Evolutionary conservation across 805 yeast species (phyloP), one percentile per base, ranked within the genome.

Genomic region (Yarrowia sp.): DNA sequence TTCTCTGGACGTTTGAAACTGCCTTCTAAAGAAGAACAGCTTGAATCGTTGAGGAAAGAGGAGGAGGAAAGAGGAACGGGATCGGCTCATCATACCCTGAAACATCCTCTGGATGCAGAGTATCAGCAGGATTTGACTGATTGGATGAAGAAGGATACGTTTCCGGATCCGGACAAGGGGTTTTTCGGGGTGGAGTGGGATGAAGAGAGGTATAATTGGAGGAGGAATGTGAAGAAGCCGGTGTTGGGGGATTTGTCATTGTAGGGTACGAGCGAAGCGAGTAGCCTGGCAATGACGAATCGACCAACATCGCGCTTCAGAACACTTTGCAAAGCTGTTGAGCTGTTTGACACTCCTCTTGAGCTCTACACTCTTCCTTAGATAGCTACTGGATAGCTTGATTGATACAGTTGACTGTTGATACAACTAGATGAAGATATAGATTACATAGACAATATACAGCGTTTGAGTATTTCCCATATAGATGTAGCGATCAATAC

Each of bases 61-160:
- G 73, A 79, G 11, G 75, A 73, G 14, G 68, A 64, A 7, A 79
- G 81, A 65, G 89, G 88, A 7, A 76, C 77, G 13, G 83, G 81
- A 15, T 73, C 79, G 32, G 69, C 72, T 2, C 83, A 81, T 73
- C 90, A 87, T 70, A 82, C 80, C 65, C 71, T 87, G 72, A 76
- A 75, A 14, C 79, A 74, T 68, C 89, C 90, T 10, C 75, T 75
- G 51, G 95, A 88, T 69, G 84, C 82, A 1, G 82, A 82, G 31
- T 89, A 86, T 72, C 64, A 58, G 51, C 32, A 32, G 35, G 51
- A 14, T 14, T 15, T 58, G 18, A 58, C 50, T 1, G 64, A 58
- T 4, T 58, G 64, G 64, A 9, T 58, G n/a, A 58, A 58, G 35
- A 10, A 10, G 0, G 44, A 51, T 1, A 58, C 64, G 14, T 18